These are phyloP conservation scores for Solanum pinnatisectum DNA, from an alignment of 257 asterid genomes.

Conservation along the genomic window DNA sequence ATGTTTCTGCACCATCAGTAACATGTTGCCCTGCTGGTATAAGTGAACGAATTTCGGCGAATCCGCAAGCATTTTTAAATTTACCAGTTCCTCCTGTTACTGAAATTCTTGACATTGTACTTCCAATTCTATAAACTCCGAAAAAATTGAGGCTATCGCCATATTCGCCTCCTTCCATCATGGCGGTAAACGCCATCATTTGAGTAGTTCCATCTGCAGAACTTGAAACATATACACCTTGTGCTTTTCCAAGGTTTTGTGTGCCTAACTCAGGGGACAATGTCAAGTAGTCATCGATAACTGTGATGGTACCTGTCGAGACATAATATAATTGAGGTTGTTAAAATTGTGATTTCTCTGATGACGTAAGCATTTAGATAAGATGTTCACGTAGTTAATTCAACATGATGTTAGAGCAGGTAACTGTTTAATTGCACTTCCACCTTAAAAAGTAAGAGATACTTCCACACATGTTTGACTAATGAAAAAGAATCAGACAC, in stretches of 20 bases:
- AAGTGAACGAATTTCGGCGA: conserved; percentile 33
- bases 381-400: rapidly evolving
- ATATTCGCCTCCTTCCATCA: conserved; percentile 49
- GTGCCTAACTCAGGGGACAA: conserved; percentile 27
- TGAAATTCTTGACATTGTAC: conserved; percentile 34
- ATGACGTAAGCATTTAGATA: neutral
- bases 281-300: conserved; percentile 37
- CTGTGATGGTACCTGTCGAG: conserved; percentile 21
- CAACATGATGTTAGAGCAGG: neutral
- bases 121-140: conserved; percentile 40
- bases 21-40: conserved; percentile 41
- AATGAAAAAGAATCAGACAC: neutral
- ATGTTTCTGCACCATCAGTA: conserved; percentile 35
- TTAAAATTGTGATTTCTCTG: neutral
- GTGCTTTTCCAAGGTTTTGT: conserved; percentile 33
- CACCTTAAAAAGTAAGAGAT: neutral
- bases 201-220: conserved; percentile 44
- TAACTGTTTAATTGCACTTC: neutral
- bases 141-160: conserved; percentile 43
- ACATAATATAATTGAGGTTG: neutral
- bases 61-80: conserved; percentile 41
- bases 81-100: conserved; percentile 43
- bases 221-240: conserved; percentile 42
- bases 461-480: neutral
- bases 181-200: conserved; percentile 41